Evolutionary conservation across 805 yeast genomes (phyloP).

Genomic region (Starmerella powellii): DNA sequence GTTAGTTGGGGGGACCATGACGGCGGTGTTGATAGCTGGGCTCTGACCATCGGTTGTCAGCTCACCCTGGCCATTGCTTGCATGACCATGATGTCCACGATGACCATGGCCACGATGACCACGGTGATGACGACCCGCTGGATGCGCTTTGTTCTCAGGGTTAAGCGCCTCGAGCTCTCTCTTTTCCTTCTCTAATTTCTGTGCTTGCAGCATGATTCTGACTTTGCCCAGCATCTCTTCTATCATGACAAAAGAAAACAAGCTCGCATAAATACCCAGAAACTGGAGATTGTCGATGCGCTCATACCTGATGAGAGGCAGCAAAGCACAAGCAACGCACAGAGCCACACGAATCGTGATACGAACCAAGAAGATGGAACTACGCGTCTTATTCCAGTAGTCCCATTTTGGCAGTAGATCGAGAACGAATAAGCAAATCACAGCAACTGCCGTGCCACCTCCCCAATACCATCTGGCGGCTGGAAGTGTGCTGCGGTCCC

Average conservation of each 20-base stretch:
- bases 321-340: conserved; percentile 1
- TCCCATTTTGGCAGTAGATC: conserved; percentile 7
- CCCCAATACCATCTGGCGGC: conserved; percentile 8
- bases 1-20: too few relatives aligned
- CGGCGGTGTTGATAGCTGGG: too few relatives aligned
- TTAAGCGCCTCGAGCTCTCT: too few relatives aligned
- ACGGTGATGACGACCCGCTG: too few relatives aligned
- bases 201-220: not conserved
- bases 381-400: conserved; percentile 2
- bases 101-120: too few relatives aligned
- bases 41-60: too few relatives aligned
- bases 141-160: too few relatives aligned
- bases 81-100: too few relatives aligned
- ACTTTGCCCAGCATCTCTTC: conserved; percentile 9
- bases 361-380: not conserved
- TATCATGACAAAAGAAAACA: conserved; percentile 3
- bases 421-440: conserved; percentile 1
- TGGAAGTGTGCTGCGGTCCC: not conserved
- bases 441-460: conserved; percentile 7
- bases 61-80: too few relatives aligned
- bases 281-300: conserved; percentile 2
- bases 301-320: conserved; percentile 1
- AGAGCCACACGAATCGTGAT: not conserved
- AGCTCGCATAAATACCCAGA: conserved; percentile 8
- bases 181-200: too few relatives aligned